phyloP scores from a whole-genome alignment of 2,329 filamentous ascomycete genomes.

The Colletotrichum tropicale region DNA sequence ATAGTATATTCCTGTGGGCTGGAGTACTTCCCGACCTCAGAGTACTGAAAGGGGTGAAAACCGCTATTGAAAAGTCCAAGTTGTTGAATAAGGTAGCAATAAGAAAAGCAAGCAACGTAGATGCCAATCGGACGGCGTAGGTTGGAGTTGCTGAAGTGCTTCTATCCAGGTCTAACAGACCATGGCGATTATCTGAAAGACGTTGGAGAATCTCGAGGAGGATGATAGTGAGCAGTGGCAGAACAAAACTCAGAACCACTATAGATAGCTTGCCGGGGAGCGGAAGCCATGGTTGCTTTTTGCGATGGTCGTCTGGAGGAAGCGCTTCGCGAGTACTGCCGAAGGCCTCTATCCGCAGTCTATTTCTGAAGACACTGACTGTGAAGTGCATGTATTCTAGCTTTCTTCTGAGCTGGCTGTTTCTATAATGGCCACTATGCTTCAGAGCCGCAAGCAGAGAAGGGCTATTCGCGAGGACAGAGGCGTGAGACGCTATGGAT shows the following conservation, averaged over 20 bases:
- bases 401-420: fast-evolving
- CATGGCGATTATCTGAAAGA: fast-evolving
- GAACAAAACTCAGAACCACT: too few species aligned
- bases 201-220: too few species aligned
- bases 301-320: too few species aligned
- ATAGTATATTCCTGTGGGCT: neutral
- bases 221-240: fast-evolving
- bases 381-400: too few species aligned
- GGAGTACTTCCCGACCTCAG: fast-evolving
- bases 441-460: too few species aligned
- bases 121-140: fast-evolving
- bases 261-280: fast-evolving
- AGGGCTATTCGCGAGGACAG: fast-evolving
- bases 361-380: fast-evolving
- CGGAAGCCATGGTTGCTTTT: too few species aligned
- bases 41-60: fast-evolving
- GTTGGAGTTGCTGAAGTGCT: too few species aligned
- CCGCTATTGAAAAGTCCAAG: neutral
- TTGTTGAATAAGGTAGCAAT: too few species aligned
- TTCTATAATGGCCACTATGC: too few species aligned
- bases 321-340: too few species aligned
- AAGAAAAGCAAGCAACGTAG: too few species aligned
- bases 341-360: fast-evolving
- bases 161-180: fast-evolving
- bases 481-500: too few species aligned